These are phyloP conservation scores for Cyclotella kingstonii DNA, from an alignment of 108 stramenopile genomes.

Conservation along the genomic window DNA sequence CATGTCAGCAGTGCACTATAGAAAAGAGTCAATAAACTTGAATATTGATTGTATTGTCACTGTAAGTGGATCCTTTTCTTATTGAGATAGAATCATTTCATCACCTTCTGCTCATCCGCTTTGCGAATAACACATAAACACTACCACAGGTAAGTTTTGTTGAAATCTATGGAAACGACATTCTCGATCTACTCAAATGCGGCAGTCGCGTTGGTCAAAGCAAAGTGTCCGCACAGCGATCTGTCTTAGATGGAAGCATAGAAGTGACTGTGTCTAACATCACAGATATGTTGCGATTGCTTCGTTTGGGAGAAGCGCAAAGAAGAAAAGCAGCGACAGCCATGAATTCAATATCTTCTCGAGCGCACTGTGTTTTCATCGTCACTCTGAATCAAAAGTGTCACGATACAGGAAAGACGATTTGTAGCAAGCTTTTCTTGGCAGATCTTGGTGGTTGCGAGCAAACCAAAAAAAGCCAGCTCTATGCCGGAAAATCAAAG, in stretches of 20 bases:
- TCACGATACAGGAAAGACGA: conserved; percentile 22
- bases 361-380: conserved; percentile 69
- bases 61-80: conserved; percentile 5
- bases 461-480: conserved; percentile 55
- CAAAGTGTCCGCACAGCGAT: conserved; percentile 60
- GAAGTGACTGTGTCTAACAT: conserved; percentile 37
- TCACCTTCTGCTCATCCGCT: not conserved
- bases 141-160: conserved; percentile 52
- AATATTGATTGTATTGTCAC: conserved; percentile 27
- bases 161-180: conserved; percentile 65
- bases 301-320: conserved; percentile 46
- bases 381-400: conserved; percentile 51
- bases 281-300: conserved; percentile 25
- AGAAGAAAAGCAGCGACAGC: conserved; percentile 64
- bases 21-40: conserved; percentile 23
- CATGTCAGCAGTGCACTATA: conserved; percentile 22
- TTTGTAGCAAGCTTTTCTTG: conserved; percentile 52
- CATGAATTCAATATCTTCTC: conserved; percentile 64
- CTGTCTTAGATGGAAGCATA: conserved; percentile 51
- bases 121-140: no score
- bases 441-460: conserved; percentile 72
- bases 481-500: conserved; percentile 23
- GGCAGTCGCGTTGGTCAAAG: conserved; percentile 48
- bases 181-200: conserved; percentile 52
- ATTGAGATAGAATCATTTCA: not conserved